A percentile compares a stretch with the other conserved stretches of the same genome.
These are phyloP conservation scores for Candida silvatica DNA, from an alignment of 805 yeast genomes.

Conservation along the genomic window DNA sequence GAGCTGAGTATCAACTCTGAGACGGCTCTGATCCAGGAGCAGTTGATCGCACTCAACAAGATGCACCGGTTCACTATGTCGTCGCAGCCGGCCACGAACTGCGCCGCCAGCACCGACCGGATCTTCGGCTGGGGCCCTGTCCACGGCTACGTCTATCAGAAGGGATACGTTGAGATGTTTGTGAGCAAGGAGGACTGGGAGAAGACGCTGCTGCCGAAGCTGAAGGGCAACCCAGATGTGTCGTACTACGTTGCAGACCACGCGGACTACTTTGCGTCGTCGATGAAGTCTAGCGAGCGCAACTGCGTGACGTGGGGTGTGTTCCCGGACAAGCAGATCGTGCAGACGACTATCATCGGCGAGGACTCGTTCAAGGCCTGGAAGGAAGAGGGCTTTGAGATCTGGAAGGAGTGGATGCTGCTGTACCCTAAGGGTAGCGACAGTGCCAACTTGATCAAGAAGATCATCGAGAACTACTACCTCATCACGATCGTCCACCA, in stretches of 20 bases:
- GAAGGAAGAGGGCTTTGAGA: constrained; percentile 90
- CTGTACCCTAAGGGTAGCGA: constrained; percentile 53
- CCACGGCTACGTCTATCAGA: constrained; percentile 83
- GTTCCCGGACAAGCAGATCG: constrained; percentile 81
- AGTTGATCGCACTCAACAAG: constrained; percentile 69
- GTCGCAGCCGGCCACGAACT: constrained; percentile 92
- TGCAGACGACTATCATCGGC: constrained; percentile 89
- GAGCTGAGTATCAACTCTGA: constrained; percentile 82
- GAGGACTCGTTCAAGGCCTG: constrained; percentile 91
- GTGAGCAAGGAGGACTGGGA: constrained; percentile 70
- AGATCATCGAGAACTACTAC: constrained; percentile 53
- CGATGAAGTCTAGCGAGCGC: constrained; percentile 44
- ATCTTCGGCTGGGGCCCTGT: constrained; percentile 97
- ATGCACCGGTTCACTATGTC: constrained; percentile 79
- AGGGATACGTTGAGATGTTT: constrained; percentile 88
- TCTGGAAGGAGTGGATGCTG: constrained; percentile 89
- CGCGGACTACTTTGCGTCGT: constrained; percentile 49
- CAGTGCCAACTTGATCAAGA: constrained; percentile 53
- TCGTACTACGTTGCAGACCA: constrained; percentile 73
- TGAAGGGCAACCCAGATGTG: constrained; percentile 41
- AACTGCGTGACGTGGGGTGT: constrained; percentile 98
- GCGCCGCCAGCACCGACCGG: constrained; percentile 67
- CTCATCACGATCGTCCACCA: constrained; percentile 86
- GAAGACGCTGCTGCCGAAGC: constrained; percentile 37
- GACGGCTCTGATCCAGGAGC: constrained; percentile 88